Evolutionary conservation across 257 asterid species (phyloP), one percentile per base, ranked within the genome.

Genomic region (Ehretia macrophylla): DNA sequence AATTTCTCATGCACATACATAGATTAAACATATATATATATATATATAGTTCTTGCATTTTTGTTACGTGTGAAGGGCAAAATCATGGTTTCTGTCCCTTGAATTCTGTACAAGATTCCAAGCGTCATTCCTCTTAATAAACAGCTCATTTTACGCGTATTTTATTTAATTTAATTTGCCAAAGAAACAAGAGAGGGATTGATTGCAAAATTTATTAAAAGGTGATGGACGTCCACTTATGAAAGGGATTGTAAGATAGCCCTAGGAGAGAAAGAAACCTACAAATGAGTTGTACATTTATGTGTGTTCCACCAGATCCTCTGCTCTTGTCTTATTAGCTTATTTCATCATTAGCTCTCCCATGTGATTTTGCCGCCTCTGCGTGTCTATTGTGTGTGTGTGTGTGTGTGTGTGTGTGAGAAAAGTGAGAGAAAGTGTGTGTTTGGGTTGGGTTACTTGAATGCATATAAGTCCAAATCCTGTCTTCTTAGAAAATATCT

Each of bases 281-380:
- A 27, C 35, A 27, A 27, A 27, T 76, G 75, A 68, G 73, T 72
- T 76, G 75, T 69, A 72, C 61, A 72, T 72, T 60, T 44, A 72
- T 60, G 68, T 64, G 73, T n/a, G 78, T 68, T 68, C 78, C 76
- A 72, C 78, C 82, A 68, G 72, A 76, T 72, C 78, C 78, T 66
- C 72, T 64, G 75, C 82, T 73, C 61, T 68, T 76, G 75, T 76
- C 75, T 72, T 76, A 64, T 61, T 76, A 60, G 75, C 73, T 68
- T 72, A 68, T 53, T 60, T 72, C 75, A 76, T 76, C 72, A 71
- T 76, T 68, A 66, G 74, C 14, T 66, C 55, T 59, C 70, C 78
- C 82, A 76, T 76, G 82, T 76, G 78, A 72, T 65, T 67, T 64
- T 76, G 82, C 78, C 72, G 65, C 75, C 78, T 60, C 63, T 27